Evolutionary conservation across 1,284 basidiomycete genomes (phyloP).

Genomic region (Puccinia polysora): DNA sequence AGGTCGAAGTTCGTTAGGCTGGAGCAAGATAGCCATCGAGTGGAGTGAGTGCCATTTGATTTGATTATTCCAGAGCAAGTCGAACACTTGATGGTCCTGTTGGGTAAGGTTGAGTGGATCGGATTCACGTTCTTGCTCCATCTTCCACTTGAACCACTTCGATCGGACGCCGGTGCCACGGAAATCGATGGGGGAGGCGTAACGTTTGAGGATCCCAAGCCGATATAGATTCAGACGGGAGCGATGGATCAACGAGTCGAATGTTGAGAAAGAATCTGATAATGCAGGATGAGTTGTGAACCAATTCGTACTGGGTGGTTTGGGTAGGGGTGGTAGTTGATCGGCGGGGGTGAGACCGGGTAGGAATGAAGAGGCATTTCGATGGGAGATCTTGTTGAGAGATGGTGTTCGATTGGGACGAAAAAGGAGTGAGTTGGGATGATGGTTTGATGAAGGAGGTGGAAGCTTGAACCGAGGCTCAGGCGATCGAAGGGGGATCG

Average conservation of each 20-base stretch:
- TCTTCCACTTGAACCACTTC: constrained; percentile 30
- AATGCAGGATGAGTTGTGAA: constrained; percentile 31
- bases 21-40: constrained; percentile 2
- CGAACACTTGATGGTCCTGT: not conserved
- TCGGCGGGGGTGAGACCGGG: not conserved
- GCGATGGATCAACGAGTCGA: constrained; percentile 27
- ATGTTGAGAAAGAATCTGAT: constrained; percentile 23
- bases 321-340: not conserved
- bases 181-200: constrained; percentile 12
- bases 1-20: constrained; percentile 12
- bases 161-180: constrained; percentile 22
- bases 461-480: no score
- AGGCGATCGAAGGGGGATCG: no score
- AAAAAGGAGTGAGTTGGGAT: constrained; percentile 2
- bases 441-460: no score
- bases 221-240: not conserved
- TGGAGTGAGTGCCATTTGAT: constrained; percentile 22
- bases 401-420: no score
- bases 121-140: not conserved
- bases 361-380: not conserved
- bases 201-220: constrained; percentile 12
- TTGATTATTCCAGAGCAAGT: constrained; percentile 13
- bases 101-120: not conserved
- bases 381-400: no score
- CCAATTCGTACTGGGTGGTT: constrained; percentile 37